A percentile compares a stretch with the other conserved stretches of the same genome.
phyloP scores from a whole-genome alignment of 306 rosid genomes.

The Castanea sativa region DNA sequence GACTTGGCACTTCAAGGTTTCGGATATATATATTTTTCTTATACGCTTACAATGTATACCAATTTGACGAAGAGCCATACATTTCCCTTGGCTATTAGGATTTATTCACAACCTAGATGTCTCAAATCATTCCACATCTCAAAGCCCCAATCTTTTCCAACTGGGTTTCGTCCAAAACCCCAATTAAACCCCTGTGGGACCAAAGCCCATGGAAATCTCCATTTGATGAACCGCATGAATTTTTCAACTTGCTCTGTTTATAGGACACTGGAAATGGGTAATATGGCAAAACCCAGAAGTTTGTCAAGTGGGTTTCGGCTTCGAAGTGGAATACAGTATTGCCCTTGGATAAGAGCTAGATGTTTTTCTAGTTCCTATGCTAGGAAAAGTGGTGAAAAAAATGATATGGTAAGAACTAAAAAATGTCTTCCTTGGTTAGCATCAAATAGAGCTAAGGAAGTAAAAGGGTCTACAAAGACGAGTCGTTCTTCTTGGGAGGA shows the following conservation, averaged over 20 bases:
- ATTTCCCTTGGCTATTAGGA: constrained; percentile 58
- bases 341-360: constrained; percentile 28
- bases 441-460: constrained; percentile 27
- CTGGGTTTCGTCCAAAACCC: constrained; percentile 35
- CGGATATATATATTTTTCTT: not conserved
- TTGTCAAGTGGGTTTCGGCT: constrained; percentile 26
- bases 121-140: constrained; percentile 28
- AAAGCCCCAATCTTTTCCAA: constrained; percentile 38
- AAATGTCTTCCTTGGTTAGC: constrained; percentile 73
- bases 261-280: constrained; percentile 21
- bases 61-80: constrained; percentile 52
- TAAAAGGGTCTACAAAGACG: constrained; percentile 2
- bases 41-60: constrained; percentile 40
- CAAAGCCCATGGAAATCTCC: constrained; percentile 18
- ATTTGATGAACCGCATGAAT: constrained; percentile 17
- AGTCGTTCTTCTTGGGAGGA: constrained; percentile 37
- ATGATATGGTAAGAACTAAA: constrained; percentile 25
- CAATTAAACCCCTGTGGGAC: constrained; percentile 33
- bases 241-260: constrained; percentile 2
- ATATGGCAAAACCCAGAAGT: constrained; percentile 15
- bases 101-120: constrained; percentile 57
- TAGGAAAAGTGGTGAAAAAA: constrained; percentile 19
- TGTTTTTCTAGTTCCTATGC: constrained; percentile 34
- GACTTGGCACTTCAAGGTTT: not conserved
- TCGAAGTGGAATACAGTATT: constrained; percentile 31